Base-by-base conservation (phyloP, 2,329 filamentous ascomycete species). In the Sporothrix pallida region DNA sequence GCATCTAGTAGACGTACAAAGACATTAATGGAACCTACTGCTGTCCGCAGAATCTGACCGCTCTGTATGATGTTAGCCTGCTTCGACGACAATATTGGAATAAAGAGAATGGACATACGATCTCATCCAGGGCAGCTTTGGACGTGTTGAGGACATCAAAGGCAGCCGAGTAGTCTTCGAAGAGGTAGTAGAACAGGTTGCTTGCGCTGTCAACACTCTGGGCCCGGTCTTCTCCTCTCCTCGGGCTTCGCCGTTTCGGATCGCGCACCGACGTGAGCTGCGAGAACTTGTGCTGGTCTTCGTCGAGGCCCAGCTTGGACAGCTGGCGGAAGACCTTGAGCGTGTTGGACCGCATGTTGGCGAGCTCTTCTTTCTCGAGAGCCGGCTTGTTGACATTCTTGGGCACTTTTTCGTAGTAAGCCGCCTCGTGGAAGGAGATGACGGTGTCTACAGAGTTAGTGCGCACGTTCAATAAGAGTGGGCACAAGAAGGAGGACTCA, bases 341-440 rank as follows among this genome's bases (percentile, higher is more conserved):
- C 0, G 81, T 83, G 71, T 84, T 84, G 20, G 79, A 78, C 37
- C 83, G 78, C 77, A 84, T 83, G 69, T 77, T 80, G 17, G 74
- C 71, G 13, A 83, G 76, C 72, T 84, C 81, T 44, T 76, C 75
- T 10, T 67, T 72, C 52, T 65, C 78, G 80, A 77, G 81, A 31
- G 65, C 74, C 0, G 69, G 13, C 6, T 69, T 10, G 42, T 80
- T 50, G 52, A 78, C 74, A 15, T 75, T 77, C 2, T 79, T 76
- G 1, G 79, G 78, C 2, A 76, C 75, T 2, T 77, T 74, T 17
- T 76, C 72, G 9, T 82, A 80, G 50, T 79, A 77, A 8, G 86
- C 86, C 70, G 85, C 83, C 78, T 93, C 92, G 73, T 92, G 88
- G 56, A 94, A 88, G 0, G 91, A 91, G 71, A 94, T 86, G 52